These are phyloP conservation scores for Alternaria rosae DNA, from an alignment of 2,329 filamentous ascomycete genomes.

Conservation along the genomic window DNA sequence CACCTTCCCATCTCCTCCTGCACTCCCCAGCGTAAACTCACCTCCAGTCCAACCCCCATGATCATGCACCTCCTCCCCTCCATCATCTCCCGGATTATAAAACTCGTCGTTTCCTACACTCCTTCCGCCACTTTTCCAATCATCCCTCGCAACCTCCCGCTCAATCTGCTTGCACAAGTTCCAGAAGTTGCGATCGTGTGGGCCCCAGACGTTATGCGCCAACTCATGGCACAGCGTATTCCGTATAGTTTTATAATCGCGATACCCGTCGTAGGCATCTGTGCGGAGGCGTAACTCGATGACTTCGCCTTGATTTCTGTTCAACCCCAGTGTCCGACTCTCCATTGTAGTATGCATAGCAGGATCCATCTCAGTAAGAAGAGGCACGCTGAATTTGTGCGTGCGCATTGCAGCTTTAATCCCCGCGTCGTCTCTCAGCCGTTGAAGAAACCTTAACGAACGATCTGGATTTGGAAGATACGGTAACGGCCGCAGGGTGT, in stretches of 20 bases:
- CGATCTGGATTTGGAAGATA: conserved; percentile 79
- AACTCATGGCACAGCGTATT: conserved; percentile 95
- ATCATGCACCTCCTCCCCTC: conserved; percentile 42
- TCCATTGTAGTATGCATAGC: conserved; percentile 76
- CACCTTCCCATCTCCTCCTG: conserved; percentile 20
- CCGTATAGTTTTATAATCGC: conserved; percentile 90
- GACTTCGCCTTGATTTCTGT: conserved; percentile 85
- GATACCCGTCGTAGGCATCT: conserved; percentile 90
- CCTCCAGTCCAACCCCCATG: conserved; percentile 56
- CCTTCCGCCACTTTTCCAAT: conserved; percentile 76
- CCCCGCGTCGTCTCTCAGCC: conserved; percentile 81
- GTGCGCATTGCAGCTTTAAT: conserved; percentile 83
- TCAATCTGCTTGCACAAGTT: conserved; percentile 86
- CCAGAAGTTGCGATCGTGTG: conserved; percentile 91
- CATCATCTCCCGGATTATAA: conserved; percentile 33
- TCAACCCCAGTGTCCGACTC: conserved; percentile 88
- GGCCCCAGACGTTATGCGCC: conserved; percentile 85
- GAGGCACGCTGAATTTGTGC: conserved; percentile 82
- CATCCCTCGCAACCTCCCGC: conserved; percentile 78
- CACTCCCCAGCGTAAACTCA: conserved; percentile 48
- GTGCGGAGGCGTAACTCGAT: conserved; percentile 92
- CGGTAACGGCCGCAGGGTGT: conserved; percentile 74
- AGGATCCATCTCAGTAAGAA: conserved; percentile 97
- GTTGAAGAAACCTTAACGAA: conserved; percentile 74
- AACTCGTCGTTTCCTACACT: conserved; percentile 46